phyloP scores from a whole-genome alignment of 2,329 filamentous ascomycete genomes.

The Trichothecium roseum region DNA sequence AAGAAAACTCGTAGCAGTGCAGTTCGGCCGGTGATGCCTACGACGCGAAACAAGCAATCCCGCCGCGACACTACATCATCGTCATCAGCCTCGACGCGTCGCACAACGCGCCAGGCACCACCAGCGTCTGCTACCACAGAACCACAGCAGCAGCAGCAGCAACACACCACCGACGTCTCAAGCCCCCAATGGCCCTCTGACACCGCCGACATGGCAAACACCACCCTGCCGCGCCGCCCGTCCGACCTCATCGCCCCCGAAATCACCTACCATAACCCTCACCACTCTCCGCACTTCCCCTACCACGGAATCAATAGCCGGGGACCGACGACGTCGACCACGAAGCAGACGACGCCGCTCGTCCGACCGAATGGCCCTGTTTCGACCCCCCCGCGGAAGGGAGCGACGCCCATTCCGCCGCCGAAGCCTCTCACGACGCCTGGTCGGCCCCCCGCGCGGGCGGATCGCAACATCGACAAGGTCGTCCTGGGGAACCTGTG shows the following conservation, averaged over 20 bases:
- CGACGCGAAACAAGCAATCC: neutral
- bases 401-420: constrained; percentile 20
- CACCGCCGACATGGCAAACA: constrained; percentile 12
- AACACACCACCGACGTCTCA: constrained; percentile 2
- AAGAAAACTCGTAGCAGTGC: too few species aligned
- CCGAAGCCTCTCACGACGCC: constrained; percentile 21
- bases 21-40: too few species aligned
- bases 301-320: neutral
- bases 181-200: neutral
- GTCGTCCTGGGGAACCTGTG: constrained; percentile 76
- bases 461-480: constrained; percentile 72
- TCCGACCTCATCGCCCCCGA: constrained; percentile 28
- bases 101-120: constrained; percentile 27
- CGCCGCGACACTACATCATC: constrained; percentile 6
- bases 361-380: constrained; percentile 22
- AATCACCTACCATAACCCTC: constrained; percentile 28
- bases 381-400: constrained; percentile 15
- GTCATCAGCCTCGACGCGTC: constrained; percentile 15
- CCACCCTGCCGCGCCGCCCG: constrained; percentile 15
- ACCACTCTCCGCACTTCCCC: constrained; percentile 10
- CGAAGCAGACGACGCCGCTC: constrained; percentile 15
- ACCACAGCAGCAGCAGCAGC: neutral
- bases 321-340: neutral
- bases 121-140: neutral
- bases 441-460: constrained; percentile 21